Base-by-base conservation (phyloP, 805 yeast species). In the Lipomyces yamadae region DNA sequence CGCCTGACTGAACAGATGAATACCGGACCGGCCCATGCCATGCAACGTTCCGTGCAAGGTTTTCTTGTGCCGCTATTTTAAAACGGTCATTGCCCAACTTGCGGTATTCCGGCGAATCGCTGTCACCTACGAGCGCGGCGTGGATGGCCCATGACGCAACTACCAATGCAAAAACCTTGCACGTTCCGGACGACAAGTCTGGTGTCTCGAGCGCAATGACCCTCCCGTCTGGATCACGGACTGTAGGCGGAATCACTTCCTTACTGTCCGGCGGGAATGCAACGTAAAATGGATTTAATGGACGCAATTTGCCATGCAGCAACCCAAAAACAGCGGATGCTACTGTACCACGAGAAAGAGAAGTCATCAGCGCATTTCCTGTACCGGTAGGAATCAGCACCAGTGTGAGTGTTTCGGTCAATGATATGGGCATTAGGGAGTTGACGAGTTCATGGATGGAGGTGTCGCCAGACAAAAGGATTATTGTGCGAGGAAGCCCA, bases 81-180 rank as follows among this genome's bases (percentile, higher is more conserved):
- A 93, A 93, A 63, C 97, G 78, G 54, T 85, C 85, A 5, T 81
- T 73, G 1, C 97, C 97, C 67, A 82, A 79, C 60, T 81, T 81
- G 35, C 92, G 81, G 75, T 89, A 78, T 71, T 88, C 89, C 0
- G 88, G 86, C 0, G 87, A 81, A 70, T 91, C 94, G 61, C 93
- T 86, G 64, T 89, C 89, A 37, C 93, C 93, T 1, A 93, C 92
- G 60, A 93, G 77, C 2, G 92, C 85, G 1, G 97, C 92, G 77
- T 93, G 98, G 69, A 92, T 85, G 0, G 89, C 96, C 91, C 96
- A 87, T 0, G 97, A 90, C 0, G 86, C 81, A 8, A 92, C 96
- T 1, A 91, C 91, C 18, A 75, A 35, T 64, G 70, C 63, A 56
- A 55, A 71, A 5, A 72, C 56, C 33, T 37, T 56, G 18, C 56